phyloP scores from a whole-genome alignment of 306 rosid species.

The Oxytropis ochrocephala region DNA sequence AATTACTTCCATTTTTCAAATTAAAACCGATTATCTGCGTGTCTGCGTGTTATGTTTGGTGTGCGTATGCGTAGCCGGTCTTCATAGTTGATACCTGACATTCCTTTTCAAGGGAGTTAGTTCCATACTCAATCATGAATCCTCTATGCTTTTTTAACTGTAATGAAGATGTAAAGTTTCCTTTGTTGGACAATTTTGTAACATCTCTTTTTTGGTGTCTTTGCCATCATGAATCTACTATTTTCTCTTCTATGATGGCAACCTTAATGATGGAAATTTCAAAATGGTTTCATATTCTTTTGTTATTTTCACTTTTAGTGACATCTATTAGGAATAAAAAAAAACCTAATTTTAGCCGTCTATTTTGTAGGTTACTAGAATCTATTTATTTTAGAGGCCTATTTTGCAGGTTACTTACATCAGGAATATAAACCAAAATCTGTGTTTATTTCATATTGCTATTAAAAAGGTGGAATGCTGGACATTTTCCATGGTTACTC shows the following conservation, averaged over 20 bases:
- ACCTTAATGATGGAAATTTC: constrained; percentile 24
- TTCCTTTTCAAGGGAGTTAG: constrained; percentile 23
- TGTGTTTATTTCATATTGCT: no score
- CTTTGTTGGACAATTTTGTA: constrained; percentile 19
- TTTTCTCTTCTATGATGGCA: constrained; percentile 20
- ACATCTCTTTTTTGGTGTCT: not conserved
- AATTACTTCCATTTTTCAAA: no score
- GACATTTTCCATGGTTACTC: no score
- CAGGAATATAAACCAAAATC: no score
- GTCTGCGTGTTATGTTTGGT: no score
- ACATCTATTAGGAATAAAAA: not conserved
- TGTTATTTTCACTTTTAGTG: constrained; percentile 8
- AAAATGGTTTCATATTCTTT: constrained; percentile 7
- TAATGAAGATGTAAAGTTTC: constrained; percentile 35
- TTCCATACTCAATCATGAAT: constrained; percentile 28
- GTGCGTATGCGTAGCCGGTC: no score
- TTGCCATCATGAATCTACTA: constrained; percentile 18
- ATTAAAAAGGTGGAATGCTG: no score
- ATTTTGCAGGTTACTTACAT: no score
- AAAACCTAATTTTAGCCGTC: no score
- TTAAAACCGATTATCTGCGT: no score
- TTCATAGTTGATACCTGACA: constrained; percentile 20
- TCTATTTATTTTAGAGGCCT: no score
- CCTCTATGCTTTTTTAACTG: constrained; percentile 26
- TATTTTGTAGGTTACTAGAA: no score